phyloP scores from a whole-genome alignment of 169 alveolate species.

The Cryptosporidium sp. region DNA sequence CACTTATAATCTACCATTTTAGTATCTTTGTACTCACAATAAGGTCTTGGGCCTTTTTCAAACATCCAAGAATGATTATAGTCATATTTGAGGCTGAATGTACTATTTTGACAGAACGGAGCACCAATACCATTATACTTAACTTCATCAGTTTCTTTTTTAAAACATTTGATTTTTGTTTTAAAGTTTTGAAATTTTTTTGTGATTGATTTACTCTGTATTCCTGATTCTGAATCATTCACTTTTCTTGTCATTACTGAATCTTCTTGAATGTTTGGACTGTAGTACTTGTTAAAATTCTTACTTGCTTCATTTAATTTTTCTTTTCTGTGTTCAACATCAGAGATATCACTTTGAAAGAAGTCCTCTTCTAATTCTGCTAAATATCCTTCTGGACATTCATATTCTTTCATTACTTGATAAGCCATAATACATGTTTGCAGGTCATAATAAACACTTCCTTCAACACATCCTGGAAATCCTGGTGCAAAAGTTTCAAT shows the following conservation, averaged over 20 bases:
- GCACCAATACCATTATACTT: slow-evolving; percentile 43
- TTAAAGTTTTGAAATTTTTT: neutral
- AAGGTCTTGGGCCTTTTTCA: slow-evolving; percentile 52
- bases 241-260: slow-evolving; percentile 40
- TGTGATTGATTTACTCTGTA: slow-evolving; percentile 38
- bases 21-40: slow-evolving; percentile 31
- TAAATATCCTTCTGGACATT: slow-evolving; percentile 53
- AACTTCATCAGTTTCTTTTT: neutral
- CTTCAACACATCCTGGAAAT: slow-evolving; percentile 62
- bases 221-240: slow-evolving; percentile 29
- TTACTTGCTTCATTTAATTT: slow-evolving; percentile 24
- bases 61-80: slow-evolving; percentile 50
- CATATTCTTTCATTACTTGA: slow-evolving; percentile 51
- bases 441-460: slow-evolving; percentile 45
- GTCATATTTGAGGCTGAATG: slow-evolving; percentile 26
- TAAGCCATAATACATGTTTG: slow-evolving; percentile 60
- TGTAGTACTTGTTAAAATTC: neutral
- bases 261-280: neutral
- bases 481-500: slow-evolving; percentile 59
- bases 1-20: slow-evolving; percentile 32
- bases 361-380: slow-evolving; percentile 7
- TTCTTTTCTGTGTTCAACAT: slow-evolving; percentile 20
- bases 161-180: slow-evolving; percentile 5
- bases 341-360: slow-evolving; percentile 6
- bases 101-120: slow-evolving; percentile 49